Evolutionary conservation across 1,284 basidiomycete species (phyloP).

Genomic region (Ceratorhiza oryzae-sativae): DNA sequence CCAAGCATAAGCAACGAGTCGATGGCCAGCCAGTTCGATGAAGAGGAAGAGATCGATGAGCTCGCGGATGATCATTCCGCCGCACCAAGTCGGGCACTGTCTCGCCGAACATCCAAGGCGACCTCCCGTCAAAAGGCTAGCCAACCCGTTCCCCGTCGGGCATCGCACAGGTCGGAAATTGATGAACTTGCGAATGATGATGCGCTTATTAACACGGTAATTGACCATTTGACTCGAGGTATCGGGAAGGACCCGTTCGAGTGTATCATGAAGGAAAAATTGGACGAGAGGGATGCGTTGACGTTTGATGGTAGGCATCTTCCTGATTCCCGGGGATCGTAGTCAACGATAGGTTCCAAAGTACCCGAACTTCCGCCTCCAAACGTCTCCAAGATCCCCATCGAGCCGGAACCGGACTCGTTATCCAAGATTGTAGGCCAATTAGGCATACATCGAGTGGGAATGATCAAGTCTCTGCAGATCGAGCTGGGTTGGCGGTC

Average conservation of each 20-base stretch:
- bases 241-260: constrained; percentile 1
- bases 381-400: not conserved
- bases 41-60: constrained; percentile 22
- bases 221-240: constrained; percentile 4
- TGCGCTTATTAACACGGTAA: not conserved
- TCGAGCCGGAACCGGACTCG: not conserved
- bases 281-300: constrained; percentile 22
- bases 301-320: constrained; percentile 19
- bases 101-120: not conserved
- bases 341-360: not conserved
- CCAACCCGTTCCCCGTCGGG: not conserved
- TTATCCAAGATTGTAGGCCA: not conserved
- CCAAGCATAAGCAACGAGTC: constrained; percentile 26
- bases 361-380: constrained; percentile 25
- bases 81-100: not conserved
- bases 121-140: not conserved
- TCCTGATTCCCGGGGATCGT: not conserved
- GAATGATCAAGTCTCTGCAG: constrained; percentile 23
- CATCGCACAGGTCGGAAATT: not conserved
- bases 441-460: not conserved
- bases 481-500: constrained; percentile 32
- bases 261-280: constrained; percentile 21
- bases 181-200: constrained; percentile 27
- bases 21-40: not conserved
- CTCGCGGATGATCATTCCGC: constrained; percentile 9